phyloP scores from a whole-genome alignment of 805 yeast species.

The Candida dajiaensis region DNA sequence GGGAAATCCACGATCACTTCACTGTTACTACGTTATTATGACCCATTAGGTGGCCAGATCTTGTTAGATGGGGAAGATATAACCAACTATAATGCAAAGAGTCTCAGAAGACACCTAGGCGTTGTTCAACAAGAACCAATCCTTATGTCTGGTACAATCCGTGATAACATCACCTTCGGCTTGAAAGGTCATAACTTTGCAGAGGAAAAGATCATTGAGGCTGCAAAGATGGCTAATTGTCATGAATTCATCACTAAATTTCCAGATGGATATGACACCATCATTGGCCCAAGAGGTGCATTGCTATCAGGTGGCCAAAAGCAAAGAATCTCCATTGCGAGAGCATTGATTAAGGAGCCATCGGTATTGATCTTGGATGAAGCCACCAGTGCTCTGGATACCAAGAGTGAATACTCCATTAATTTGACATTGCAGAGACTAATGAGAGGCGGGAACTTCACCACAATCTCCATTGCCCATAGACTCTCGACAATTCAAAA shows the following conservation, averaged over 20 bases:
- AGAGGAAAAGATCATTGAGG: constrained; percentile 41
- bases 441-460: constrained; percentile 52
- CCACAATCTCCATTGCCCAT: constrained; percentile 91
- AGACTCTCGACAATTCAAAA: constrained; percentile 84
- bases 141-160: constrained; percentile 74
- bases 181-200: constrained; percentile 38
- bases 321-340: constrained; percentile 81
- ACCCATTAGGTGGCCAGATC: constrained; percentile 41
- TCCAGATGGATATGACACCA: constrained; percentile 61
- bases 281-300: constrained; percentile 60
- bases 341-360: constrained; percentile 76
- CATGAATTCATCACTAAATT: constrained; percentile 52
- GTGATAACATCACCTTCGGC: constrained; percentile 75
- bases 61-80: constrained; percentile 49
- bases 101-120: constrained; percentile 53
- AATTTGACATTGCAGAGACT: constrained; percentile 68
- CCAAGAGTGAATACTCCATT: constrained; percentile 67
- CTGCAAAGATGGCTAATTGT: constrained; percentile 50
- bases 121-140: constrained; percentile 76
- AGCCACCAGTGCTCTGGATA: constrained; percentile 84
- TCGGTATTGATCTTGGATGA: constrained; percentile 76
- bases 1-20: constrained; percentile 83
- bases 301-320: constrained; percentile 88
- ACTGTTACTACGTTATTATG: constrained; percentile 52
- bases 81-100: constrained; percentile 38